These are phyloP conservation scores for Ustilago nuda DNA, from an alignment of 1,284 basidiomycete species.

Conservation along the genomic window DNA sequence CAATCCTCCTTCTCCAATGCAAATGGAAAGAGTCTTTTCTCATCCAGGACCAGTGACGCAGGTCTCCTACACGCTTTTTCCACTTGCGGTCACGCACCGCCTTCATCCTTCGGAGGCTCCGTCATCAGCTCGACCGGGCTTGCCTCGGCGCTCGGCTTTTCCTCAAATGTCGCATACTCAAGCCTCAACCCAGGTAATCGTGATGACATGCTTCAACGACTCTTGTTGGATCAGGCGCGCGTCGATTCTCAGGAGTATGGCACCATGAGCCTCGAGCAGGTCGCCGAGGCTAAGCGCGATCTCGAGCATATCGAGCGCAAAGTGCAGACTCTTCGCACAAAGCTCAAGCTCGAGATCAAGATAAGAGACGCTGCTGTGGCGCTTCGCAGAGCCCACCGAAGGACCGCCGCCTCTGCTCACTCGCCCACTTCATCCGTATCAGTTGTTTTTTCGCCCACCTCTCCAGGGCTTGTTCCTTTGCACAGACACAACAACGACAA, in stretches of 20 bases:
- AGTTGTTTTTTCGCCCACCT: slow-evolving; percentile 31
- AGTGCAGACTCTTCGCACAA: slow-evolving; percentile 40
- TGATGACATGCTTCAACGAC: slow-evolving; percentile 48
- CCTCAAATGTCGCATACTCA: slow-evolving; percentile 21
- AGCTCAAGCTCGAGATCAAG: slow-evolving; percentile 58
- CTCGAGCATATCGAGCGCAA: slow-evolving; percentile 52
- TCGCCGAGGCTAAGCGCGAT: slow-evolving; percentile 53
- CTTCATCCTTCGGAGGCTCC: slow-evolving; percentile 46
- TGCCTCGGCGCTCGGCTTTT: slow-evolving; percentile 26
- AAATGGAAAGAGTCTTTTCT: slow-evolving; percentile 7
- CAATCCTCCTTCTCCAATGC: slow-evolving; percentile 34
- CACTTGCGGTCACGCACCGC: slow-evolving; percentile 36
- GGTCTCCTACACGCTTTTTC: slow-evolving; percentile 33
- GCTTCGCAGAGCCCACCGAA: slow-evolving; percentile 52
- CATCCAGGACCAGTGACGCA: slow-evolving; percentile 18
- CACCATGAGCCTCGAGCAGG: slow-evolving; percentile 49
- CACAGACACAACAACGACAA: neutral
- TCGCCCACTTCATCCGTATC: slow-evolving; percentile 29
- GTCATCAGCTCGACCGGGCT: slow-evolving; percentile 28
- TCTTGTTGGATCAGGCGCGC: slow-evolving; percentile 49
- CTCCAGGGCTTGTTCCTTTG: slow-evolving; percentile 8
- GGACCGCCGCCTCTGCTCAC: slow-evolving; percentile 30
- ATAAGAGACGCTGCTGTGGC: slow-evolving; percentile 61
- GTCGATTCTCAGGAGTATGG: slow-evolving; percentile 55
- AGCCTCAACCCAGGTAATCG: slow-evolving; percentile 27